A percentile compares a stretch with the other conserved stretches of the same genome.
These are phyloP conservation scores for Xylariaceae sp. DNA, from an alignment of 2,329 filamentous ascomycete species.

Conservation along the genomic window DNA sequence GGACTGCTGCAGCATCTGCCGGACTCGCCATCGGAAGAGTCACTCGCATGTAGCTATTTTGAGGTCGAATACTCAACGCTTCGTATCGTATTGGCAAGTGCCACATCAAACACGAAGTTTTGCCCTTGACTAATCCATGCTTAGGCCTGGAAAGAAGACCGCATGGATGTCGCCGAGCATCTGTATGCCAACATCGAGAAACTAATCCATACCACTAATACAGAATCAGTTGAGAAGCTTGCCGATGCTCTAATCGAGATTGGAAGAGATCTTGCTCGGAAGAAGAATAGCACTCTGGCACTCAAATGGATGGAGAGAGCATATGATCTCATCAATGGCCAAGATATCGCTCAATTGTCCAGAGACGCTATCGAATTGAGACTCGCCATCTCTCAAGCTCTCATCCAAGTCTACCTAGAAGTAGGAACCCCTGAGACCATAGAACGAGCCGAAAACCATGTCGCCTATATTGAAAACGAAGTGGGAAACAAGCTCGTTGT, in stretches of 20 bases:
- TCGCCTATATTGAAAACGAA: constrained; percentile 58
- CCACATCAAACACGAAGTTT: constrained; percentile 11
- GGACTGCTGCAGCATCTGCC: constrained; percentile 34
- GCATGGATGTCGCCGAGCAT: constrained; percentile 71
- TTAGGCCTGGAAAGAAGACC: constrained; percentile 69
- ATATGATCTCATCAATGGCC: constrained; percentile 50
- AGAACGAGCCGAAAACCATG: constrained; percentile 50
- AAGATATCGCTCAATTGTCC: constrained; percentile 52
- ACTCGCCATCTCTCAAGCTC: constrained; percentile 59
- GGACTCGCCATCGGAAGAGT: constrained; percentile 30
- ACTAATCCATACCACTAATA: constrained; percentile 39
- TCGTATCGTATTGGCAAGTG: constrained; percentile 59
- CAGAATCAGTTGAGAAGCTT: constrained; percentile 52
- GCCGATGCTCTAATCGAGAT: constrained; percentile 68
- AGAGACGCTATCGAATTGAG: constrained; percentile 58
- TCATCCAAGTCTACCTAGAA: constrained; percentile 52
- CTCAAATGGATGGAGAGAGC: constrained; percentile 70
- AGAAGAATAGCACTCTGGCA: constrained; percentile 50
- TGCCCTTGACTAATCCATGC: constrained; percentile 10
- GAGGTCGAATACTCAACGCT: constrained; percentile 61
- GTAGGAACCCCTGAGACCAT: constrained; percentile 40
- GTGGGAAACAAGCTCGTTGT: constrained; percentile 61
- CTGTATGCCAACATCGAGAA: constrained; percentile 59
- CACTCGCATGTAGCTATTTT: constrained; percentile 34
- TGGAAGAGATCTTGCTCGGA: constrained; percentile 53